Evolutionary conservation across 805 yeast species (phyloP), one percentile per base, ranked within the genome.

Genomic region (Suhomyces sp.): DNA sequence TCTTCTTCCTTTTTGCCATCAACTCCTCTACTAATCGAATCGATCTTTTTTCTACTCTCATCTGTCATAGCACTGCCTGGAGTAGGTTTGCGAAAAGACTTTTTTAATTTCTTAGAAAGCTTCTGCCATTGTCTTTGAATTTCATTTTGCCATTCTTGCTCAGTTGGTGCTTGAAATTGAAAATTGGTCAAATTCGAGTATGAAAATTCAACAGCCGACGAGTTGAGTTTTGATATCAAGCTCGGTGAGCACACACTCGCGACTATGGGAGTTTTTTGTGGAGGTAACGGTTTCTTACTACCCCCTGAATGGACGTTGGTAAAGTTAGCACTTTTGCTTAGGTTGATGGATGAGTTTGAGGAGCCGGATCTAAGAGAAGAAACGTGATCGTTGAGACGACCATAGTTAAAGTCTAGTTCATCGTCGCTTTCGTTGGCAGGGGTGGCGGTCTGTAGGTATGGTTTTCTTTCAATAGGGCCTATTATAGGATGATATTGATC

Each of bases 11-110:
- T 79, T 43, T 81, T 77, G 6, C 96, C 96, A 67, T 89, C 96
- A 15, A 89, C 96, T 10, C 96, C 93, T 58, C 96, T 77, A 46
- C 80, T 76, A 45, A 89, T 85, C 48, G 87, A 81, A 66, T 89
- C 96, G 43, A 89, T 68, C 51, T 75, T 65, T 57, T 81, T 81
- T 35, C 75, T 73, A 51, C 81, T 81, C 41, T 82, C 84, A 6
- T 73, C 74, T 9, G 81, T 79, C 62, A 89, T 62, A 20, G 72
- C 68, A 1, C 83, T 70, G n/a, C 86, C 86, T 2, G 96, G 96
- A 1, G 77, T 68, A 0, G 96, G 96, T 57, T 83, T 85, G 50
- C 87, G 79, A 68, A 86, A 89, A 22, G 85, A 77, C 44, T 84
- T 79, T 64, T 83, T 85, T 63, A 86, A 72, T 4, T 69, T 66